phyloP scores from a whole-genome alignment of 371 early-diverging fungal species.

The Syncephalastrum contaminatum region DNA sequence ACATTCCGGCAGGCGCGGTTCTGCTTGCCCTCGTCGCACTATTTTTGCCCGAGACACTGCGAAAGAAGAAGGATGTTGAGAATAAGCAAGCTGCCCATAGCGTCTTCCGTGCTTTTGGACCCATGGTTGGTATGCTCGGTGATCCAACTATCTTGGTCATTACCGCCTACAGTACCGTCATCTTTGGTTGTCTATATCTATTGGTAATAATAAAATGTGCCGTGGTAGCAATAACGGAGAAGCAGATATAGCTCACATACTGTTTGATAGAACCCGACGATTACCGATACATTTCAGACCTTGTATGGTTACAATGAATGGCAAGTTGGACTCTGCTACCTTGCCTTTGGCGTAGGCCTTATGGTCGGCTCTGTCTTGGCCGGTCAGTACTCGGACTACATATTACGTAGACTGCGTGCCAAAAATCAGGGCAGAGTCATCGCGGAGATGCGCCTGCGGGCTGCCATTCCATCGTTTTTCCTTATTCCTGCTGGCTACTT shows the following conservation, averaged over 20 bases:
- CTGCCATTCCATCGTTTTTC: constrained; percentile 35
- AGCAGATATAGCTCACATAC: background rate
- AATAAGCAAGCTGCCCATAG: background rate
- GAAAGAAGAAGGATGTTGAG: constrained; percentile 6
- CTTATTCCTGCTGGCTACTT: constrained; percentile 37
- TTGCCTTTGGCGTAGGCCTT: constrained; percentile 47
- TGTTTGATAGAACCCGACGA: constrained; percentile 33
- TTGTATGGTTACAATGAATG: constrained; percentile 31
- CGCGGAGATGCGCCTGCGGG: constrained; percentile 47
- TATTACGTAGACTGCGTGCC: constrained; percentile 27
- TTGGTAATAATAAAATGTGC: constrained; percentile 12
- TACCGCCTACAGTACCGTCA: constrained; percentile 26
- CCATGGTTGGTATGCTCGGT: constrained; percentile 21
- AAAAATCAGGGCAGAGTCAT: constrained; percentile 8
- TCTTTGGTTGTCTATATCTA: constrained; percentile 29
- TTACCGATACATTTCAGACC: constrained; percentile 35
- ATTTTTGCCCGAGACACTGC: constrained; percentile 32
- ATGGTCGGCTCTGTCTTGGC: constrained; percentile 46
- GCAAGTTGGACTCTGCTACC: constrained; percentile 46
- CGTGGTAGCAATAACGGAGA: background rate
- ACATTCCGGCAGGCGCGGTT: constrained; percentile 9
- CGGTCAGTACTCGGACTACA: constrained; percentile 46
- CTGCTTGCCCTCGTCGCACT: constrained; percentile 17
- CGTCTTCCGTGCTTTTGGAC: constrained; percentile 10
- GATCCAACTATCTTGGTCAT: constrained; percentile 29